phyloP scores from a whole-genome alignment of 169 alveolate genomes.

The Plasmodium gonderi region DNA sequence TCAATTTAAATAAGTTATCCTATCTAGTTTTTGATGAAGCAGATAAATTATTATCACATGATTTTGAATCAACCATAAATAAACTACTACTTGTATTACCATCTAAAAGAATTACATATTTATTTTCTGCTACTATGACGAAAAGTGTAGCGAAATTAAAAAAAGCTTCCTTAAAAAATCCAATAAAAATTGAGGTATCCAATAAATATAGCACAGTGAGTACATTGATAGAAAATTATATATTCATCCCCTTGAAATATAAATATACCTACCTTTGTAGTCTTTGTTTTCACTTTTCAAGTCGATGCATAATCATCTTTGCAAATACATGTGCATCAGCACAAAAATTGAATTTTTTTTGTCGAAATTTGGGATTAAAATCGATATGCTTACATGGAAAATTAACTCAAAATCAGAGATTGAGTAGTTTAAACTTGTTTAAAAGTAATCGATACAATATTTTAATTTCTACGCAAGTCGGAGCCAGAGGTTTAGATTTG shows the following conservation, averaged over 20 bases:
- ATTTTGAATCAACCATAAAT: constrained; percentile 97
- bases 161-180: constrained; percentile 96
- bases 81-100: constrained; percentile 93
- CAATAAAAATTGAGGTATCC: constrained; percentile 91
- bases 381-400: constrained; percentile 96
- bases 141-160: constrained; percentile 96
- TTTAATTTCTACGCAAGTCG: constrained; percentile 99
- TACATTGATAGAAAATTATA: constrained; percentile 92
- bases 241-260: constrained; percentile 94
- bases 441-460: constrained; percentile 88
- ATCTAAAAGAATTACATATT: constrained; percentile 94
- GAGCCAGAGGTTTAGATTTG: constrained; percentile 99
- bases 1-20: constrained; percentile 91
- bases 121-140: constrained; percentile 99
- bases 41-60: constrained; percentile 95
- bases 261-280: constrained; percentile 94
- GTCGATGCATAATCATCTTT: constrained; percentile 91
- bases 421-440: constrained; percentile 94
- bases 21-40: constrained; percentile 97
- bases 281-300: constrained; percentile 82
- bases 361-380: constrained; percentile 91
- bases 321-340: constrained; percentile 94
- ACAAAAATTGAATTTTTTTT: constrained; percentile 89
- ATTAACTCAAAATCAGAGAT: constrained; percentile 95
- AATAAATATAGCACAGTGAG: constrained; percentile 94